Evolutionary conservation across 306 rosid genomes (phyloP), one percentile per base, ranked within the genome.

Genomic region (Hippophae rhamnoides): DNA sequence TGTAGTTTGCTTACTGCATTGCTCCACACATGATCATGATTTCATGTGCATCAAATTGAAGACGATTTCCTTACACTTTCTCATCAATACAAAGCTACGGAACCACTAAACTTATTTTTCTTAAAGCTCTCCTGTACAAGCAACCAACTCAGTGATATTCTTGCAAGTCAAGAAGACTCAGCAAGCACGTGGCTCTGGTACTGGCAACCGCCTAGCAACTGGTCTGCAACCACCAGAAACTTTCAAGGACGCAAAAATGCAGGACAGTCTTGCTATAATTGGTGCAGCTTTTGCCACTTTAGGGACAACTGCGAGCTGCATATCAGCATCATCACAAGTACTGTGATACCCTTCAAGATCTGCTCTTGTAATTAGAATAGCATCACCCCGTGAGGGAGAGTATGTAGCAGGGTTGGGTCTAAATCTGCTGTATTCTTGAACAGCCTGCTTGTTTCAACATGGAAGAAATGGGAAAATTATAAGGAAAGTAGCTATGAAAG

Each of bases 261-360:
- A 92, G 54, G 96, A 87, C 42, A 92, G 52, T 62, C 87, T 82
- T 11, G 92, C 90, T 64, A 90, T 87, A 95, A 90, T 85, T 43
- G 89, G 98, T 53, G 61, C 78, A 6, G 76, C 68, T 80, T 61
- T 90, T 43, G 74, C 82, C 59, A 68, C 65, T 71, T 74, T 76
- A 8, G 86, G 72, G 65, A 80, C 78, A 60, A 85, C 44, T 43
- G 83, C 73, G 64, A 88, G 81, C 72, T 83, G 83, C 84, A 68
- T 75, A 71, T 74, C 68, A 50, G 81, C 66, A 62, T 67, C 61
- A 23, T 52, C 72, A 9, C 60, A 66, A 40, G 80, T 64, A 53
- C 84, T 75, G 27, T 81, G 85, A 69, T 92, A 92, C 41, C 96
- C 96, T 76, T 92, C 98, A 52, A 92, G 95, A 73, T 92, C 98